Conservation (phyloP, 2,329 filamentous ascomycete genomes). For the Zasmidium angulare region DNA sequence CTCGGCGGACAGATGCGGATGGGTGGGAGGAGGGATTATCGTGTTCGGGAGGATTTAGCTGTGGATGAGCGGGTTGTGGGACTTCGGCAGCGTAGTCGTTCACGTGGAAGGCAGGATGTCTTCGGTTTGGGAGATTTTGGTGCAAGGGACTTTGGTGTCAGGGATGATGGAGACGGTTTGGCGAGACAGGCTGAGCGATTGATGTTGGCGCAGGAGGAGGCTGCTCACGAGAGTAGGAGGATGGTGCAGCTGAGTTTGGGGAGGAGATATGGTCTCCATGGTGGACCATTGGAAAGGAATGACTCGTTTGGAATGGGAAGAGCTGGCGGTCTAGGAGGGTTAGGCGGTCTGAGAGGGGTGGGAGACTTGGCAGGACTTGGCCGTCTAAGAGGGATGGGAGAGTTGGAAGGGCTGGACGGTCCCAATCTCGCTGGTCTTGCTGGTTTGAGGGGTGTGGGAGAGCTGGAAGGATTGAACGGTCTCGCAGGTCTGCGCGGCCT, state of each 20-base stretch:
- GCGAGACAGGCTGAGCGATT: background rate
- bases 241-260: conserved; percentile 15
- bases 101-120: background rate
- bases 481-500: background rate
- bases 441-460: background rate
- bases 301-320: conserved; percentile 1
- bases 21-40: background rate
- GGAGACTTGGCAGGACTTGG: no score
- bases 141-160: background rate
- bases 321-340: background rate
- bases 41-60: background rate
- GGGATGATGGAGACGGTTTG: background rate
- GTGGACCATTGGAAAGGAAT: conserved; percentile 1
- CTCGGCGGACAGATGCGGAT: background rate
- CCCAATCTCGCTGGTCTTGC: no score
- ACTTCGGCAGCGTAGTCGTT: background rate
- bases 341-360: background rate
- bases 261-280: conserved; percentile 4
- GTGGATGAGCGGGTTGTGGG: background rate
- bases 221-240: conserved; percentile 3
- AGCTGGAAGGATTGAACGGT: background rate
- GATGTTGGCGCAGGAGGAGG: conserved; percentile 6
- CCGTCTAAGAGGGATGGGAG: background rate
- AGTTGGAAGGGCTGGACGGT: background rate
- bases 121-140: background rate